A percentile compares a stretch with the other conserved stretches of the same genome.
Conservation (phyloP, 305 asterid genomes). For the Fraxinus albicans region DNA sequence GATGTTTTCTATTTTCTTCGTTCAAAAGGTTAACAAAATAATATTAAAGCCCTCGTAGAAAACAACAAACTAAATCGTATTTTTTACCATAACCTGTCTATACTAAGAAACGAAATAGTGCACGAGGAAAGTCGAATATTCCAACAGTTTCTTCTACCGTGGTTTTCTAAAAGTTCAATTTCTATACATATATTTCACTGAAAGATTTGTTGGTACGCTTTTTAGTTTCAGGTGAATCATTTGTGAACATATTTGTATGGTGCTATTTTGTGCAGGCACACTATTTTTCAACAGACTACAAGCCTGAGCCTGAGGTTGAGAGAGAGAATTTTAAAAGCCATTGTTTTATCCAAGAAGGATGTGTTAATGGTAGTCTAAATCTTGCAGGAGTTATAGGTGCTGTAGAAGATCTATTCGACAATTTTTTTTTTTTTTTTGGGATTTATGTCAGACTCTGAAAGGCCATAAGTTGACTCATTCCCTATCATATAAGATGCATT, state of each 20-base stretch:
- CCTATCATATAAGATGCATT: background rate
- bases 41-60: no score
- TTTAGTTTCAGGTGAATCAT: conserved; percentile 1
- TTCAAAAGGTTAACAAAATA: no score
- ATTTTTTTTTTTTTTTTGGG: background rate
- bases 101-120: background rate
- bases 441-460: background rate
- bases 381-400: no score
- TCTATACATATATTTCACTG: background rate
- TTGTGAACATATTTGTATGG: background rate
- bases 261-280: conserved; percentile 53
- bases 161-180: background rate
- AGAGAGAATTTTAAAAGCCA: no score
- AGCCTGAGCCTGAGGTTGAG: no score
- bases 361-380: no score
- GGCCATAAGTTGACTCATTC: background rate
- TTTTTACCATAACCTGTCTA: background rate
- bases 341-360: no score
- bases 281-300: conserved; percentile 86
- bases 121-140: background rate
- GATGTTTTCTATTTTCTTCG: no score
- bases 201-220: background rate
- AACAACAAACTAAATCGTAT: no score
- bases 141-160: background rate
- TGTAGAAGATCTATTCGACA: background rate